Percentiles rank a stretch among this genome's conserved stretches.
These are phyloP conservation scores for Metahyphopichia silvanorum DNA, from an alignment of 805 yeast species.

Conservation along the genomic window DNA sequence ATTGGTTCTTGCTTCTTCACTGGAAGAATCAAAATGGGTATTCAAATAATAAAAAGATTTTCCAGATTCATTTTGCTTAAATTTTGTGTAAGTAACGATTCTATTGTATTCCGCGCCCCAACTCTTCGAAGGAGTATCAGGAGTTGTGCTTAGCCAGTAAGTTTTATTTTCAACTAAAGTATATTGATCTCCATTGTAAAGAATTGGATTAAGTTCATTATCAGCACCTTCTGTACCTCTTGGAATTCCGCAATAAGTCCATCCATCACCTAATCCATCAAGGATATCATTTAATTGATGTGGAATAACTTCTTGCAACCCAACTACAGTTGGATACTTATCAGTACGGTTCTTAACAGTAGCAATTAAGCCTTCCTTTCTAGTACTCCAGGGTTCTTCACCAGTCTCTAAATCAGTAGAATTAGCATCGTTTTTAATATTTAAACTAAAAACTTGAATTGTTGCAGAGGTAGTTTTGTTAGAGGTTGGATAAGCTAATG, in stretches of 20 bases:
- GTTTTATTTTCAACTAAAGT: constrained; percentile 2
- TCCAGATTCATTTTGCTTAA: constrained; percentile 6
- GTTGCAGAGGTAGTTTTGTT: too few species aligned
- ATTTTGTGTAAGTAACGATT: constrained; percentile 9
- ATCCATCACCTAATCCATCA: constrained; percentile 4
- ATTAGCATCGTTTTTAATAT: constrained; percentile 2
- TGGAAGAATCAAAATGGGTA: constrained; percentile 9
- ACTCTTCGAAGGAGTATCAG: constrained; percentile 4
- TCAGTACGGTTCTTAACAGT: constrained; percentile 2
- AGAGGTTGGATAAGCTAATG: too few species aligned
- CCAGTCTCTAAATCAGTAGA: not conserved
- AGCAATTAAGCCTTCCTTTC: constrained; percentile 4
- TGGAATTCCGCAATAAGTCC: constrained; percentile 6
- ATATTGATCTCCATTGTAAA: constrained; percentile 2
- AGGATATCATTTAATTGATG: constrained; percentile 8
- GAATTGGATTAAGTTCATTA: constrained; percentile 5
- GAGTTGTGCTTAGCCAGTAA: constrained; percentile 8
- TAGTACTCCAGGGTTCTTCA: constrained; percentile 5
- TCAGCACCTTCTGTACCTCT: constrained; percentile 3
- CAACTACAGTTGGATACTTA: constrained; percentile 4
- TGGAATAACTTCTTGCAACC: constrained; percentile 7
- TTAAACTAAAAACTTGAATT: not conserved
- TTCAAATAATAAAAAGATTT: constrained; percentile 8
- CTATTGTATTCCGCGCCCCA: constrained; percentile 10
- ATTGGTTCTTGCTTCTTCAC: constrained; percentile 9